Base-by-base conservation (phyloP, 768 basidiomycete species). In the Tylopilus cervinicoccineus region DNA sequence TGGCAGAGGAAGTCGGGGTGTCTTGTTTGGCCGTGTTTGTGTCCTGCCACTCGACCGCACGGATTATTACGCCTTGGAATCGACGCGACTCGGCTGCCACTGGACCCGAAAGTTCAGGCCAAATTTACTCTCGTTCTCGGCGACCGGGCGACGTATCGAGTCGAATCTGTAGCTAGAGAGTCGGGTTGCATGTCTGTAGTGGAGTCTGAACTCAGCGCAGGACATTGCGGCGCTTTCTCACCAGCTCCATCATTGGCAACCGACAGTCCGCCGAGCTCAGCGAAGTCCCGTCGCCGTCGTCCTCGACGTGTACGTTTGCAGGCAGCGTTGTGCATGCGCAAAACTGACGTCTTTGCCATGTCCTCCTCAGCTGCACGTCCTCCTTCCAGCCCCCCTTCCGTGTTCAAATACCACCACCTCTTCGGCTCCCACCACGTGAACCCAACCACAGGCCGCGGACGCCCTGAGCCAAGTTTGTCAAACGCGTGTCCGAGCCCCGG, bases 361-460 rank as follows among this genome's bases (percentile, higher is more conserved):
- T 53, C 39, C 49, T 38, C 43, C 44, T 48, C 47, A 56, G 55
- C 45, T 24, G 40, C 34, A 45, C 46, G 43, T 34, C 29, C 33
- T 19, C 24, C 36, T 46, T 31, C 28, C 44, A 43, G 43, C 58
- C 51, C 44, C 46, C 38, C 51, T 54, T 27, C 63, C 50, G 57
- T 51, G 31, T 48, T 36, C 40, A 42, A 36, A 36, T 42, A 16
- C 36, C 38, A 16, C 36, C 38, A 24, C 46, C 52, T 54, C 52
- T 61, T 66, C 67, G 66, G 67, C 58, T 67, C 61, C 56, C 65
- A 67, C 54, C 65, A 67, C 65, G 65, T 67, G 65, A 67, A 66
- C 55, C 13, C 61, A 42, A 52, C 29, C 63, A 58, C 50, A 47
- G 57, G 59, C 65, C 66, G 52, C 59, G 58, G 53, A 57, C 60